Evolutionary conservation across 1,139 yeast species (phyloP).

Genomic region (Yamadazyma oceani): DNA sequence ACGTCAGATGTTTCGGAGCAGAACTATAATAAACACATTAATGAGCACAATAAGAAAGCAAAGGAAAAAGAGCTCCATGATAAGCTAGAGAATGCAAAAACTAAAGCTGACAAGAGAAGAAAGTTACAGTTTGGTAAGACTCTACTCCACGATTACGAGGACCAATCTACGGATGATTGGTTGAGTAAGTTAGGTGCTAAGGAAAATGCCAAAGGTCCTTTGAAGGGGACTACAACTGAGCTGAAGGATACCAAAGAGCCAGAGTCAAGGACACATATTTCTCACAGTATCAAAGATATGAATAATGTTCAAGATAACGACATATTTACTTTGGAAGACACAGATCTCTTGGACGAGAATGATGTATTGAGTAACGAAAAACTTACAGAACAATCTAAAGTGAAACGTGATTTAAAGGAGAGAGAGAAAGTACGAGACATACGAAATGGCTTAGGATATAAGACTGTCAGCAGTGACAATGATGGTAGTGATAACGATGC

Average conservation of each 20-base stretch:
- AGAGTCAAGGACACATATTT: conserved; percentile 31
- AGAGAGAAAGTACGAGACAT: conserved; percentile 24
- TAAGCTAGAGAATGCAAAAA: conserved; percentile 20
- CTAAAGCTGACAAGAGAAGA: conserved; percentile 19
- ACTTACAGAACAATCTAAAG: conserved; percentile 32
- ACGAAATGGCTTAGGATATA: conserved; percentile 25
- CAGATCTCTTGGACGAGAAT: conserved; percentile 48
- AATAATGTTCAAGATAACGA: conserved; percentile 42
- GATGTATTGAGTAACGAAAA: conserved; percentile 49
- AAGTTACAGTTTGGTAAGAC: conserved; percentile 20
- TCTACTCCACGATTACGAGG: conserved; percentile 25
- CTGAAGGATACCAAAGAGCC: conserved; percentile 2
- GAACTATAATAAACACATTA: conserved; percentile 20
- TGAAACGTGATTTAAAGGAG: conserved; percentile 24
- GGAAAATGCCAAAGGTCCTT: neutral
- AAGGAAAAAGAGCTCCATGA: conserved; percentile 13
- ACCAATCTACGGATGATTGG: conserved; percentile 42
- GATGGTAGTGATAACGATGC: conserved; percentile 17
- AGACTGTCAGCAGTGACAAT: conserved; percentile 17
- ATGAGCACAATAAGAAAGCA: conserved; percentile 7
- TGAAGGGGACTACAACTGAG: neutral
- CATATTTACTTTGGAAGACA: conserved; percentile 67
- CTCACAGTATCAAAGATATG: conserved; percentile 46
- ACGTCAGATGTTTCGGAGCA: conserved; percentile 8
- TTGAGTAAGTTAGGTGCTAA: conserved; percentile 19